phyloP scores from a whole-genome alignment of 331 rosid genomes.

The Arachis monticola region DNA sequence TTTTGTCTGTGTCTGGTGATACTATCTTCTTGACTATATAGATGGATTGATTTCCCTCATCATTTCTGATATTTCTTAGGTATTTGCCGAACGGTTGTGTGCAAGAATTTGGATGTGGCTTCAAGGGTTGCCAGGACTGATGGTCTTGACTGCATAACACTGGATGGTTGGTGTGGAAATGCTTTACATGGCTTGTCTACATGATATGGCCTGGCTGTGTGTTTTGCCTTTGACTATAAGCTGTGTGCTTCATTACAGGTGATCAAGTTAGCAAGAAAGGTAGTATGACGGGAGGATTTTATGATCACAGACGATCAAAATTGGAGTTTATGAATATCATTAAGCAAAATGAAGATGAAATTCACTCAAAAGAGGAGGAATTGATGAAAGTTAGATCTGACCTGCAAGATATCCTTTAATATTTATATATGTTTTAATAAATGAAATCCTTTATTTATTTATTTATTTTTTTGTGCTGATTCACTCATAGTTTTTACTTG shows the following conservation, averaged over 20 bases:
- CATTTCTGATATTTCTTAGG: slow-evolving; percentile 51
- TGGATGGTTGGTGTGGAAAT: slow-evolving; percentile 70
- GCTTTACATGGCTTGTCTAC: slow-evolving; percentile 30
- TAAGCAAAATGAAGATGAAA: slow-evolving; percentile 57
- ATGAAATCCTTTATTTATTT: not conserved
- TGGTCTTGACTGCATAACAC: slow-evolving; percentile 93
- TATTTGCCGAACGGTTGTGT: slow-evolving; percentile 92
- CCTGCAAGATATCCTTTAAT: slow-evolving; percentile 92
- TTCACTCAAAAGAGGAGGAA: slow-evolving; percentile 62
- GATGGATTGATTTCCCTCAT: slow-evolving; percentile 34
- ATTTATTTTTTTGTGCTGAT: too few relatives aligned
- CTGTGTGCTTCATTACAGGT: slow-evolving; percentile 54
- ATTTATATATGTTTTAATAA: slow-evolving; percentile 18
- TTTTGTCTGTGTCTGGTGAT: slow-evolving; percentile 3
- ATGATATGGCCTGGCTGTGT: slow-evolving; percentile 19
- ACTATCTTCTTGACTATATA: slow-evolving; percentile 4
- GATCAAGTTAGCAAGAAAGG: slow-evolving; percentile 99
- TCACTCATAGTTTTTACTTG: too few relatives aligned
- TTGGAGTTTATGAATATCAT: slow-evolving; percentile 84
- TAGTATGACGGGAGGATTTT: slow-evolving; percentile 98
- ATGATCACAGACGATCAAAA: slow-evolving; percentile 90
- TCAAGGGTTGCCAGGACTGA: slow-evolving; percentile 87
- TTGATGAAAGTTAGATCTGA: slow-evolving; percentile 65
- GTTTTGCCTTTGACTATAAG: slow-evolving; percentile 40
- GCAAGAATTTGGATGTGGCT: slow-evolving; percentile 94